Conservation (phyloP, 345 rosid species). For the Pistacia atlantica region DNA sequence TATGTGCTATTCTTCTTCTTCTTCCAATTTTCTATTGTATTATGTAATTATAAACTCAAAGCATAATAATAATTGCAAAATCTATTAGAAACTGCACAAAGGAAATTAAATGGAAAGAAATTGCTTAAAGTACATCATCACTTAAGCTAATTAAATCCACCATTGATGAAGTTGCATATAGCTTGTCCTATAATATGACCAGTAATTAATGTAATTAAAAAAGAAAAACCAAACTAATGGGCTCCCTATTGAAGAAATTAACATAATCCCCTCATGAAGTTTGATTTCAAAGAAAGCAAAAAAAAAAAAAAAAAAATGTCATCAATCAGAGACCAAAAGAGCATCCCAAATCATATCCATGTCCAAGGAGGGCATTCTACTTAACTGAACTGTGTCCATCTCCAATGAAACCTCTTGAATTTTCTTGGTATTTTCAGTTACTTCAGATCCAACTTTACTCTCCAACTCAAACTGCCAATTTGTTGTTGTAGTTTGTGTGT, state of each 20-base stretch:
- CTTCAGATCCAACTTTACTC: constrained; percentile 26
- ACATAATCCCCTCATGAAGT: constrained; percentile 1
- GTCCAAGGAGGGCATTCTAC: constrained; percentile 98
- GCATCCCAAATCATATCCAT: constrained; percentile 99
- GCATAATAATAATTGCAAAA: background rate
- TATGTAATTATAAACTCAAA: background rate
- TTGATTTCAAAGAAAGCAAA: background rate
- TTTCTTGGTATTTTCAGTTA: constrained; percentile 31
- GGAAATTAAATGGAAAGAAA: background rate
- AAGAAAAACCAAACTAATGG: background rate
- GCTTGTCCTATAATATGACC: background rate
- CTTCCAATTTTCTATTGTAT: background rate
- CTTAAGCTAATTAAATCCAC: no score
- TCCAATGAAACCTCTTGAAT: constrained; percentile 39
- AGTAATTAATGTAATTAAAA: background rate
- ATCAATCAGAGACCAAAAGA: constrained; percentile 65
- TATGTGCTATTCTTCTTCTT: no score
- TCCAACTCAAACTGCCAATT: constrained; percentile 43
- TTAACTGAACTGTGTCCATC: constrained; percentile 71
- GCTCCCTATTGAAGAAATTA: background rate
- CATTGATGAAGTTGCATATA: no score
- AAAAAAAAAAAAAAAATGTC: constrained; percentile 13
- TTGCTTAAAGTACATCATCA: no score
- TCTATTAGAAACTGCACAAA: background rate
- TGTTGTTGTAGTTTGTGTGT: constrained; percentile 18